phyloP scores from a whole-genome alignment of 208 protist species.

The Acanthamoeba culbertsoni region DNA sequence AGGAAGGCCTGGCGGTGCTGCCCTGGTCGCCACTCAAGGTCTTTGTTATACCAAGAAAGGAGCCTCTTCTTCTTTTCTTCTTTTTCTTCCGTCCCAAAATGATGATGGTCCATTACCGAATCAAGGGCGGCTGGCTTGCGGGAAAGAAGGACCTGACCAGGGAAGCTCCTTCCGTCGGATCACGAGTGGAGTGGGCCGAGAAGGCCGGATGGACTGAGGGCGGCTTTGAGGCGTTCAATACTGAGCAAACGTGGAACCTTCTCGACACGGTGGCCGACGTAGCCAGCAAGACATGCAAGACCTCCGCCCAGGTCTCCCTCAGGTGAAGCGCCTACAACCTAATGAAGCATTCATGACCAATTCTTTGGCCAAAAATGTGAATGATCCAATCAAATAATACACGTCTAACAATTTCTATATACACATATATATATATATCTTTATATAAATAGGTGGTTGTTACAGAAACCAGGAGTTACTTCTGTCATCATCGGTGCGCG shows the following conservation, averaged over 20 bases:
- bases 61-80: too few species aligned
- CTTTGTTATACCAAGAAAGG: too few species aligned
- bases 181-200: conserved; percentile 11
- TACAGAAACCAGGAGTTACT: conserved; percentile 4
- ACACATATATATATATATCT: too few species aligned
- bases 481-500: background rate
- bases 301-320: background rate
- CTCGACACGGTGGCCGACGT: background rate
- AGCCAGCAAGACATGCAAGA: background rate
- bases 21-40: conserved; percentile 41
- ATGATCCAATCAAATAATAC: too few species aligned
- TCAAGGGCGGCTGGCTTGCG: background rate
- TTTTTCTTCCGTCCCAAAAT: background rate
- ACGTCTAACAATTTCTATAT: too few species aligned
- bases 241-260: background rate
- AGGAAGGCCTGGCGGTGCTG: conserved; percentile 3
- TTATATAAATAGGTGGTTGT: background rate
- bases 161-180: background rate
- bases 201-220: background rate
- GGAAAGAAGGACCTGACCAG: background rate
- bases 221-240: background rate
- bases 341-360: background rate
- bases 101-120: background rate
- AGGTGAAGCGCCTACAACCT: background rate
- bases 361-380: background rate